Evolutionary conservation across 2,329 filamentous ascomycete species (phyloP).

Genomic region (Zymoseptoria tritici): DNA sequence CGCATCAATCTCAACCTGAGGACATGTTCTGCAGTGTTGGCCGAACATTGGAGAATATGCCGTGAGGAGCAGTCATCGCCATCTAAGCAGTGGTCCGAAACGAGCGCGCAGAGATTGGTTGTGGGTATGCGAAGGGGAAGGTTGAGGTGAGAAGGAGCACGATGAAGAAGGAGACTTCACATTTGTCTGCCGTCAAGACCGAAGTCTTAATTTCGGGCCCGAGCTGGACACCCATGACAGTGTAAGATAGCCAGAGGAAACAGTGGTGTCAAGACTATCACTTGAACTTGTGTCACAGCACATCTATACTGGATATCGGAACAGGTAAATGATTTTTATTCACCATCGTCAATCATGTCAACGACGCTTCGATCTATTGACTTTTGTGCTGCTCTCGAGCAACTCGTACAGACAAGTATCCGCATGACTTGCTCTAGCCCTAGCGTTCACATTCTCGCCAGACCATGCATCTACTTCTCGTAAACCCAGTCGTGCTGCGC

Average conservation of each 20-base stretch:
- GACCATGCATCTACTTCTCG: constrained; percentile 58
- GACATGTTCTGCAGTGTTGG: too few species aligned
- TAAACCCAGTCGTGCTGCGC: constrained; percentile 91
- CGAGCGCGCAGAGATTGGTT: background rate
- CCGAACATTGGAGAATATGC: too few species aligned
- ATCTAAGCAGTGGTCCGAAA: background rate
- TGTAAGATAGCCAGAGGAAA: too few species aligned
- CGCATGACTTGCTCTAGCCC: too few species aligned
- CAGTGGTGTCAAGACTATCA: background rate
- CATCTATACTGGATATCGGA: background rate
- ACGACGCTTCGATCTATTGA: background rate
- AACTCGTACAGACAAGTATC: background rate
- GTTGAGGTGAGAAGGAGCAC: background rate
- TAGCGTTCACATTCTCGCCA: background rate
- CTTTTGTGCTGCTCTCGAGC: background rate
- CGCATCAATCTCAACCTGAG: too few species aligned
- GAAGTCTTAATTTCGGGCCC: background rate
- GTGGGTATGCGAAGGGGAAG: background rate
- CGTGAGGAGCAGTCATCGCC: background rate
- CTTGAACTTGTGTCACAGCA: background rate
- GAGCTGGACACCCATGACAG: background rate
- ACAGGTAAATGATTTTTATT: background rate
- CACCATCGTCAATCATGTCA: background rate
- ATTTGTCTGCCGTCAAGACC: background rate
- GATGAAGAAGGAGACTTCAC: background rate